Evolutionary conservation across 2,329 filamentous ascomycete species (phyloP), one percentile per base, ranked within the genome.

Genomic region (Colletotrichum camelliae): DNA sequence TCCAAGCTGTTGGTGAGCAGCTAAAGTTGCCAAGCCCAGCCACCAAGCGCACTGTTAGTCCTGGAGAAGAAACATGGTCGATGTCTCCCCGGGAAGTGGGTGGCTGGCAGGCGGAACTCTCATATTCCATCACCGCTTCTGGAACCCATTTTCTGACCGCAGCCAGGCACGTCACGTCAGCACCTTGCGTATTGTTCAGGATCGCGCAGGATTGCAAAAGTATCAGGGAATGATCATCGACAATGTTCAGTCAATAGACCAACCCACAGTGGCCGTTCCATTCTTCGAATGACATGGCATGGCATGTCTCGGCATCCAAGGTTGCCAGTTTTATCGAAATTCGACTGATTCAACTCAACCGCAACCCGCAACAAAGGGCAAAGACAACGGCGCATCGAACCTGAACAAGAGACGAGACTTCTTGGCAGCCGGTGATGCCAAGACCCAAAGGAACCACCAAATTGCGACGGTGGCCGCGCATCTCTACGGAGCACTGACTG

Each of bases 381-480:
- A 24, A 43, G 16, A 57, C 48, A 61, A 16, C 31, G 39, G 57
- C 33, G 33, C 33, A n/a, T 35, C n/a, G n/a, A 29, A 29, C 33
- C 16, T 33, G 66, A 27, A 68, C 29, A 70, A 67, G 33, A 75
- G 73, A 57, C 55, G 68, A 67, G 27, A 24, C 37, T 2, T 35
- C 69, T 72, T 72, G 69, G 62, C 69, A 58, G 39, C n/a, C 33
- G 24, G 16, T 24, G 35, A 67, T 72, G 73, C 69, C 57, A 72
- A 75, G 69, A 33, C 18, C n/a, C 39, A 15, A 7, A 52, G n/a
- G 43, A 52, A 18, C 33, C n/a, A 35, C 61, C 55, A 75, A 67
- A 72, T 67, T 72, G 61, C 55, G 68, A 72, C n/a, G 62, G 55
- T 52, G 43, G 43, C n/a, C 13, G 60, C 43, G 57, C 35, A 62